Base-by-base conservation (phyloP, 2,329 filamentous ascomycete genomes). In the Raffaelea albimanens region DNA sequence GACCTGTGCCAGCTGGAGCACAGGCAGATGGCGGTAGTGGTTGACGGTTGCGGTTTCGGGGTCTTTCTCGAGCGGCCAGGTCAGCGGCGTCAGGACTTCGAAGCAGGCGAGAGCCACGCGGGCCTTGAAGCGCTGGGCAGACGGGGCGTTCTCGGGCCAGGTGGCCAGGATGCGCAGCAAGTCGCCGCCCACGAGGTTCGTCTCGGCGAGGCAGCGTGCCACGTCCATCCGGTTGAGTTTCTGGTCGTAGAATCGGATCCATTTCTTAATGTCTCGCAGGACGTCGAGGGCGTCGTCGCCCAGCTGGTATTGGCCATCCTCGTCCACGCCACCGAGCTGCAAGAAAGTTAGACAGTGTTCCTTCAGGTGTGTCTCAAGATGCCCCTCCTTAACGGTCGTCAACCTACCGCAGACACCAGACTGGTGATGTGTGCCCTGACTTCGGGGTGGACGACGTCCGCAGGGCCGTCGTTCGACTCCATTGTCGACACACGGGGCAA, bases 151-250 rank as follows among this genome's bases (percentile, higher is more conserved):
- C 53, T 87, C 83, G 46, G 83, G 78, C 87, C 87, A 95, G 51
- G 80, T 70, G 10, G 87, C 83, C 20, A 98, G 73, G 54, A 98
- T 97, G 47, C 91, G 88, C 48, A 97, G 71, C 48, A 98, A 68
- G 64, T 98, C 93, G 44, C 87, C 87, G 60, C 84, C 84, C 48
- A 97, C 79, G n/a, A 98, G 67, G 60, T 96, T 96, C 40, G 89
- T 85, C 64, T 97, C 89, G 59, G 88, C 83, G 56, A 97, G 73
- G 63, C 89, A 96, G 67, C 93, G 78, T 52, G 91, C 90, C 50
- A 98, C 93, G 61, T 98, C 93, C 73, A 95, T 85, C 55, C 91
- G 84, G 62, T 95, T 94, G 54, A 84, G 81, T 63, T 94, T 94
- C 62, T 95, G 87, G 64, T 96, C 90, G 72, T 93, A 93, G 53